A percentile compares a stretch with the other conserved stretches of the same genome.
Evolutionary conservation across 2,329 filamentous ascomycete genomes (phyloP).

Genomic region (Setomelanomma holmii): DNA sequence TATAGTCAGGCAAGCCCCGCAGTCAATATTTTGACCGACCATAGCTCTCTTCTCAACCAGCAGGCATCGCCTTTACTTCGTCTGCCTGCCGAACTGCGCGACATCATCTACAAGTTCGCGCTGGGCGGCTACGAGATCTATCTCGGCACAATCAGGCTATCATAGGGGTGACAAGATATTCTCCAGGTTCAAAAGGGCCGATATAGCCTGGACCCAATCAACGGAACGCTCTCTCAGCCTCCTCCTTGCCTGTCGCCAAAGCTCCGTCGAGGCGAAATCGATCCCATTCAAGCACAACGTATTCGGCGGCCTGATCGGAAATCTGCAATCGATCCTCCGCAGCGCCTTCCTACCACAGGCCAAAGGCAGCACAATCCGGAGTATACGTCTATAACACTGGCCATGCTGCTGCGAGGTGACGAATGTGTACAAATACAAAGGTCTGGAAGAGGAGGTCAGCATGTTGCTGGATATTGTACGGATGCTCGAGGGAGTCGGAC

Average conservation of each 20-base stretch:
- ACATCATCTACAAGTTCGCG: conserved; percentile 24
- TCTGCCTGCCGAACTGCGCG: conserved; percentile 29
- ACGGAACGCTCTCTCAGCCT: background rate
- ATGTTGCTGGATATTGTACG: too few relatives aligned
- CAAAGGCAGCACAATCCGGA: too few relatives aligned
- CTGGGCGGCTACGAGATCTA: conserved; percentile 12
- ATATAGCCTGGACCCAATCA: background rate
- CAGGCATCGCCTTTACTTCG: conserved; percentile 28
- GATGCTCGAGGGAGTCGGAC: too few relatives aligned
- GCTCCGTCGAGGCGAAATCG: background rate
- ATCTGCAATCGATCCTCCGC: background rate
- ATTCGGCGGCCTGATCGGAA: background rate
- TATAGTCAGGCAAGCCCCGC: background rate
- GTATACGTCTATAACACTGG: too few relatives aligned
- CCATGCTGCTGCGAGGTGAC: too few relatives aligned
- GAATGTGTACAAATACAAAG: too few relatives aligned
- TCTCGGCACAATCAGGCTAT: background rate
- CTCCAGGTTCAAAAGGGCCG: background rate
- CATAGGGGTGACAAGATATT: background rate
- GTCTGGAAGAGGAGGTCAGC: too few relatives aligned
- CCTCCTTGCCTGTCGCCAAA: background rate
- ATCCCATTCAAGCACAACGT: background rate
- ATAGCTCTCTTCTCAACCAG: conserved; percentile 19
- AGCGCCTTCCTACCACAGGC: background rate
- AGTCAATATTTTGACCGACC: background rate